Conservation (phyloP, 345 rosid species). For the Passiflora organensis region DNA sequence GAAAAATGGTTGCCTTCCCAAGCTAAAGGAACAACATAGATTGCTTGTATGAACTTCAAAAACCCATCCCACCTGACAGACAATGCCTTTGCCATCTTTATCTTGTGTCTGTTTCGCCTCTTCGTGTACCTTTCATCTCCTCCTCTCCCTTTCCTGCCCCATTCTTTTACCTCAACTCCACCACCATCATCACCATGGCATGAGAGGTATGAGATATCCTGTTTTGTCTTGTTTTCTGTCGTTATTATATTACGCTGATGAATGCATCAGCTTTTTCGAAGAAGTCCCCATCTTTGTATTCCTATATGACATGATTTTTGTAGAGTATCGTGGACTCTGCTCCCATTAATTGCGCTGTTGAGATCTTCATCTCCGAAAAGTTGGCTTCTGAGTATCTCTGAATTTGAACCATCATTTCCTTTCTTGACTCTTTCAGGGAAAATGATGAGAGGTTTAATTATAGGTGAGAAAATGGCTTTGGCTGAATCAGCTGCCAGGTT, state of each 20-base stretch:
- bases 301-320: slow-evolving; percentile 11
- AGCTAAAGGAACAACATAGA: slow-evolving; percentile 10
- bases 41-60: slow-evolving; percentile 22
- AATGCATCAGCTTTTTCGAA: slow-evolving; percentile 17
- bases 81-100: slow-evolving; percentile 17
- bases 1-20: slow-evolving; percentile 5
- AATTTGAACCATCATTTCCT: slow-evolving; percentile 29
- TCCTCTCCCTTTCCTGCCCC: slow-evolving; percentile 13
- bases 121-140: background rate
- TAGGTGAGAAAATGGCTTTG: slow-evolving; percentile 31
- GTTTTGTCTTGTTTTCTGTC: slow-evolving; percentile 23
- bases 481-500: slow-evolving; percentile 39
- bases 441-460: slow-evolving; percentile 45
- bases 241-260: slow-evolving; percentile 3
- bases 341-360: slow-evolving; percentile 58
- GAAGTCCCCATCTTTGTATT: slow-evolving; percentile 18
- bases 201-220: slow-evolving; percentile 17
- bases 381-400: slow-evolving; percentile 23
- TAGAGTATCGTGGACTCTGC: slow-evolving; percentile 15
- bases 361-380: slow-evolving; percentile 20
- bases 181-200: slow-evolving; percentile 14
- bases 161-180: slow-evolving; percentile 3
- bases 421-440: slow-evolving; percentile 27
- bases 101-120: slow-evolving; percentile 11
- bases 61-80: slow-evolving; percentile 12